Evolutionary conservation across 345 rosid genomes (phyloP).

Genomic region (Rhodamnia argentea): DNA sequence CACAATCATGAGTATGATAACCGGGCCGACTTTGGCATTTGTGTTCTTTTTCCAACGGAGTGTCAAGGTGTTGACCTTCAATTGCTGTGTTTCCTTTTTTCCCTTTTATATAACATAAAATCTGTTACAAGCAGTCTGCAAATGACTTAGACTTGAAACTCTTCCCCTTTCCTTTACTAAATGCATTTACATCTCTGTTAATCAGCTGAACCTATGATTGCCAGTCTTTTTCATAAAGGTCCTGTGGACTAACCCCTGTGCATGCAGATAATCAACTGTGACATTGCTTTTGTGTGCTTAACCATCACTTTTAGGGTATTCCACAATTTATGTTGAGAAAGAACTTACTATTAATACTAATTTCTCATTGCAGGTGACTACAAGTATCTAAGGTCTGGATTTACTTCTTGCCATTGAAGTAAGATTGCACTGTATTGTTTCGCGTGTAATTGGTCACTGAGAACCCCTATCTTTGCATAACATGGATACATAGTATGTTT

Average conservation of each 20-base stretch:
- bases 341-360: background rate
- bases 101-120: background rate
- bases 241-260: background rate
- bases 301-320: background rate
- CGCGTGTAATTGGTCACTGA: background rate
- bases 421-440: background rate
- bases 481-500: background rate
- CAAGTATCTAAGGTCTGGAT: conserved; percentile 64
- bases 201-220: background rate
- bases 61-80: background rate
- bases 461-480: background rate
- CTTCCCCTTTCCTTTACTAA: background rate
- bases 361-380: conserved; percentile 53
- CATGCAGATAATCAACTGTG: background rate
- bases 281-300: background rate
- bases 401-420: background rate
- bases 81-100: background rate
- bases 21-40: background rate
- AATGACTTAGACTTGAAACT: background rate
- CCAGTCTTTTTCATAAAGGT: background rate
- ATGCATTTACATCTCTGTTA: background rate
- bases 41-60: background rate
- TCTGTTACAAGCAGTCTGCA: background rate
- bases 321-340: background rate
- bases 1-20: background rate